phyloP scores from a whole-genome alignment of 768 basidiomycete genomes.

The Tylopilus subfusipes region DNA sequence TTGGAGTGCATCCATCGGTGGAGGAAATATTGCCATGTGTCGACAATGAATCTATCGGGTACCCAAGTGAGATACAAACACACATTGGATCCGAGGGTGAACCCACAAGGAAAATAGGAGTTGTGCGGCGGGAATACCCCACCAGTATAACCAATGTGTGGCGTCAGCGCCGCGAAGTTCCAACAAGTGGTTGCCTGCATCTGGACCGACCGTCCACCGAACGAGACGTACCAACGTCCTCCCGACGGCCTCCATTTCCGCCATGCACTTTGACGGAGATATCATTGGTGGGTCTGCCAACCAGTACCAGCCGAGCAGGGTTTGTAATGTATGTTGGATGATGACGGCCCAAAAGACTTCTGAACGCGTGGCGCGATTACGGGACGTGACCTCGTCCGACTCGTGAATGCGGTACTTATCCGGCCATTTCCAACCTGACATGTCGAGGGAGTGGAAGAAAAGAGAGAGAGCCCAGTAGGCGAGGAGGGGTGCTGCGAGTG shows the following conservation, averaged over 20 bases:
- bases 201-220: slow-evolving; percentile 39
- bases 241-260: slow-evolving; percentile 41
- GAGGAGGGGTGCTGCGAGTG: slow-evolving; percentile 70
- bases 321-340: slow-evolving; percentile 85
- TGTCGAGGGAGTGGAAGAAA: slow-evolving; percentile 80
- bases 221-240: slow-evolving; percentile 39
- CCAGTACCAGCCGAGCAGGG: slow-evolving; percentile 66
- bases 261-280: slow-evolving; percentile 37
- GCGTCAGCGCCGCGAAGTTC: slow-evolving; percentile 37
- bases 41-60: slow-evolving; percentile 73
- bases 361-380: slow-evolving; percentile 68
- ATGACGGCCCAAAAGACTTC: slow-evolving; percentile 81
- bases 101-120: slow-evolving; percentile 81
- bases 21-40: slow-evolving; percentile 98
- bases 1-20: slow-evolving; percentile 91
- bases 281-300: slow-evolving; percentile 43
- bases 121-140: slow-evolving; percentile 76
- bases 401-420: slow-evolving; percentile 88
- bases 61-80: background rate
- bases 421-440: slow-evolving; percentile 70
- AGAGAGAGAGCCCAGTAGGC: slow-evolving; percentile 83
- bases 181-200: slow-evolving; percentile 37
- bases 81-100: background rate
- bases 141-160: slow-evolving; percentile 84
- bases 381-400: slow-evolving; percentile 66